Base-by-base conservation (phyloP, 2,329 filamentous ascomycete species). In the Knufia fluminis region DNA sequence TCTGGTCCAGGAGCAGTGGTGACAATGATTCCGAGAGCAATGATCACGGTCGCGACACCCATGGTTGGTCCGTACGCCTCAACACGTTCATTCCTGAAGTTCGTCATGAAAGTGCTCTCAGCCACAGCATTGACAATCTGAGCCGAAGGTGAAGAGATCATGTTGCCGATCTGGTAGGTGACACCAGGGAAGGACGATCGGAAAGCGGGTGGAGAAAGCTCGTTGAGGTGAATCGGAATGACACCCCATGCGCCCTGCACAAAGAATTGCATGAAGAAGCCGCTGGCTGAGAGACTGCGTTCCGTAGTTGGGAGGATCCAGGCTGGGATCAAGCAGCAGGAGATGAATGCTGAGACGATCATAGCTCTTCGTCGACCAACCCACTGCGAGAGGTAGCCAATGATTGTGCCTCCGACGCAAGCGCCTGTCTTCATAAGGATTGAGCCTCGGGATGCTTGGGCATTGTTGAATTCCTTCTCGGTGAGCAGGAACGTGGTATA, bases 341-440 rank as follows among this genome's bases (percentile, higher is more conserved):
- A 80, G 68, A 90, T 79, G 4, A 92, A 75, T 3, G 74, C 86
- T 6, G 80, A 72, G 9, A 78, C 67, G 56, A 85, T 58, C 36
- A 68, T 68, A 10, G 65, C 60, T 12, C 65, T 62, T 12, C 86
- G 80, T 28, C 86, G 83, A 12, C 86, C 86, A 42, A 88, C 68
- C 61, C 82, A 87, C 61, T 91, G 85, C 6, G 82, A 86, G 6
- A 80, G 59, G 63, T 89, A 90, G 19, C 86, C 86, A 52, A 86
- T 76, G 53, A 84, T 78, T 36, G 80, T 82, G 22, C 84, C 84
- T 28, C 84, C 85, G 1, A 87, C 78, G 57, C 83, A 85, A 38
- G 85, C 84, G 22, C 86, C 85, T 1, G 77, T 80, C 68, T 89
- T 89, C 81, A 87, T 88, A 51, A 90, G 66, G 57, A 90, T 89